A percentile compares a stretch with the other conserved stretches of the same genome.
phyloP scores from a whole-genome alignment of 495 filamentous ascomycete genomes.

The Aspergillus taichungensis region DNA sequence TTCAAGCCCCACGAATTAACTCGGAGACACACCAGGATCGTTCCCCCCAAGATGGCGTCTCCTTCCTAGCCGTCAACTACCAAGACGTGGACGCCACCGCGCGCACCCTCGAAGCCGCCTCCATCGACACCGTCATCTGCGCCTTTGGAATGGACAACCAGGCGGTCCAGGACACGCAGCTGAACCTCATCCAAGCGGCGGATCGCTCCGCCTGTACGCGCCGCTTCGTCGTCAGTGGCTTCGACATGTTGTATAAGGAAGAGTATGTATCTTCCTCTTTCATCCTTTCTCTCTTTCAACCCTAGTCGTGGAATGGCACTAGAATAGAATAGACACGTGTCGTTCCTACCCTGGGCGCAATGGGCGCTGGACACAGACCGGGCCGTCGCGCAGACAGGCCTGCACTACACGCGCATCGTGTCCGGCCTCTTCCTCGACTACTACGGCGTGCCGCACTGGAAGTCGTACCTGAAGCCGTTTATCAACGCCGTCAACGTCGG shows the following conservation, averaged over 20 bases:
- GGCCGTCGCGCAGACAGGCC: slow-evolving; percentile 3
- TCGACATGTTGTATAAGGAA: slow-evolving; percentile 2
- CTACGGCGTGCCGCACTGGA: slow-evolving; percentile 23
- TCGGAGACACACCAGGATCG: slow-evolving; percentile 1
- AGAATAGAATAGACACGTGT: not conserved
- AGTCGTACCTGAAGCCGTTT: slow-evolving; percentile 17
- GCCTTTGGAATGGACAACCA: slow-evolving; percentile 9
- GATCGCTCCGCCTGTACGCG: slow-evolving; percentile 24
- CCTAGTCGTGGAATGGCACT: not conserved
- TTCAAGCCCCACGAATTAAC: not conserved
- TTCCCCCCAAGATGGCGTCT: not conserved
- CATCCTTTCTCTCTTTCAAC: not conserved
- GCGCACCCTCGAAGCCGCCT: slow-evolving; percentile 26
- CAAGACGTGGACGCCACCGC: slow-evolving; percentile 14
- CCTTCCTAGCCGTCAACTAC: slow-evolving; percentile 24
- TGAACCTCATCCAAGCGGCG: slow-evolving; percentile 28
- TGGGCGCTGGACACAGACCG: not conserved
- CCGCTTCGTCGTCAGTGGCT: slow-evolving; percentile 24
- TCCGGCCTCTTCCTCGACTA: slow-evolving; percentile 36
- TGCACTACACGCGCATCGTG: slow-evolving; percentile 30
- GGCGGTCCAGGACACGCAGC: not conserved
- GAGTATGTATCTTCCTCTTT: not conserved
- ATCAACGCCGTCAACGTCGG: slow-evolving; percentile 25
- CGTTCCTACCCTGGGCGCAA: not conserved
- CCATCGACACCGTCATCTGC: slow-evolving; percentile 31